phyloP scores from a whole-genome alignment of 2,329 filamentous ascomycete genomes.

The Diaporthe sp. region DNA sequence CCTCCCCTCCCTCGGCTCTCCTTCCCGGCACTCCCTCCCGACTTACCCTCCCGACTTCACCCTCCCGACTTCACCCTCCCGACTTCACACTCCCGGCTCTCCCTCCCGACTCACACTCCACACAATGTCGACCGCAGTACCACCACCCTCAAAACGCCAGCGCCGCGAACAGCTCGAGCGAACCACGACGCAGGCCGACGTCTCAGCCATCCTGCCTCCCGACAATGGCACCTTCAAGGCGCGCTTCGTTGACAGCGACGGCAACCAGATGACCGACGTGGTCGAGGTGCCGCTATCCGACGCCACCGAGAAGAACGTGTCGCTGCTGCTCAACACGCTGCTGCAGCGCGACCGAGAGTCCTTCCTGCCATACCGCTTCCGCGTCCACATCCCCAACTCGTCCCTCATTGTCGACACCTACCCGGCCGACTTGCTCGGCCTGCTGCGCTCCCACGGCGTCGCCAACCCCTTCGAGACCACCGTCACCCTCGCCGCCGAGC shows the following conservation, averaged over 20 bases:
- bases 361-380: slow-evolving; percentile 72
- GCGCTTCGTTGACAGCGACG: slow-evolving; percentile 87
- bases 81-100: no score
- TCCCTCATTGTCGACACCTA: slow-evolving; percentile 69
- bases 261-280: slow-evolving; percentile 79
- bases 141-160: slow-evolving; percentile 77
- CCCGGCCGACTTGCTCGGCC: slow-evolving; percentile 66
- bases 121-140: slow-evolving; percentile 51
- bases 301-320: slow-evolving; percentile 89
- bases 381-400: slow-evolving; percentile 69
- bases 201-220: slow-evolving; percentile 75
- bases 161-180: slow-evolving; percentile 80
- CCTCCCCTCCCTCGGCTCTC: no score
- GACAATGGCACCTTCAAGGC: slow-evolving; percentile 84
- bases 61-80: no score
- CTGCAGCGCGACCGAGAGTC: slow-evolving; percentile 73
- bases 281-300: slow-evolving; percentile 84
- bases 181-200: slow-evolving; percentile 81
- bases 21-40: no score
- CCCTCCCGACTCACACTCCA: background rate
- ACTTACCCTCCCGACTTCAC: no score
- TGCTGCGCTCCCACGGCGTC: slow-evolving; percentile 69
- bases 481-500: slow-evolving; percentile 71
- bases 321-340: slow-evolving; percentile 86
- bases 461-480: slow-evolving; percentile 69